Percentiles rank a stretch among this genome's conserved stretches.
phyloP scores from a whole-genome alignment of 1,139 yeast genomes.

The Kurtzmaniella quercitrusa region DNA sequence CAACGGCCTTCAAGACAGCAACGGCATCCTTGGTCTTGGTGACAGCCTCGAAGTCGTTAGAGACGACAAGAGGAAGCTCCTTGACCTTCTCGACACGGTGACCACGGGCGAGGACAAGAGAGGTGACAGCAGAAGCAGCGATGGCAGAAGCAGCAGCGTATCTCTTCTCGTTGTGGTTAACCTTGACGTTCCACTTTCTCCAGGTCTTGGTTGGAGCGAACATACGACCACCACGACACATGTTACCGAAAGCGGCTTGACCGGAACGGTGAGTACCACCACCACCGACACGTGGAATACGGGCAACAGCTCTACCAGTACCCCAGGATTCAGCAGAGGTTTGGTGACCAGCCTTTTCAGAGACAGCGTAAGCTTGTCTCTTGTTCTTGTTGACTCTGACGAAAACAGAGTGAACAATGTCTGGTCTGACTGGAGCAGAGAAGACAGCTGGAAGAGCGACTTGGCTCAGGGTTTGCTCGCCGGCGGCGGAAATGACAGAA shows the following conservation, averaged over 20 bases:
- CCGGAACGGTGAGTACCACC: constrained; percentile 99
- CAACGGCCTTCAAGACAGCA: constrained; percentile 96
- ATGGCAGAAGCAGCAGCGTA: constrained; percentile 99
- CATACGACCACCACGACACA: constrained; percentile 99
- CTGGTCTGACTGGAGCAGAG: constrained; percentile 99
- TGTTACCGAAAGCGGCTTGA: constrained; percentile 99
- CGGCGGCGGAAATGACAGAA: constrained; percentile 85
- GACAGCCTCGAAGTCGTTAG: constrained; percentile 89
- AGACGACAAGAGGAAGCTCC: constrained; percentile 97
- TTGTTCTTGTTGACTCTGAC: constrained; percentile 99
- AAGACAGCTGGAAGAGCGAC: constrained; percentile 97
- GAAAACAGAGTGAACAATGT: constrained; percentile 97
- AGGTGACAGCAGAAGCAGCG: constrained; percentile 98
- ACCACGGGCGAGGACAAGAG: constrained; percentile 99
- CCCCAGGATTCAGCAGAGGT: constrained; percentile 99
- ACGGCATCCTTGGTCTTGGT: constrained; percentile 98
- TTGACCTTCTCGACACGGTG: constrained; percentile 99
- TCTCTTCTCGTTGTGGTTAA: constrained; percentile 99
- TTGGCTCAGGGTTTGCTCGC: constrained; percentile 81
- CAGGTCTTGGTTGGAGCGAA: constrained; percentile 99
- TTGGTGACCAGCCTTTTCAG: constrained; percentile 99
- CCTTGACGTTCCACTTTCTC: constrained; percentile 99
- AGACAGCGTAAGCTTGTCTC: constrained; percentile 99
- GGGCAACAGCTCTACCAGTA: constrained; percentile 99
- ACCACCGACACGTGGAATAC: constrained; percentile 99